phyloP scores from a whole-genome alignment of 805 yeast genomes.

The Zygosaccharomyces gambellarensis region DNA sequence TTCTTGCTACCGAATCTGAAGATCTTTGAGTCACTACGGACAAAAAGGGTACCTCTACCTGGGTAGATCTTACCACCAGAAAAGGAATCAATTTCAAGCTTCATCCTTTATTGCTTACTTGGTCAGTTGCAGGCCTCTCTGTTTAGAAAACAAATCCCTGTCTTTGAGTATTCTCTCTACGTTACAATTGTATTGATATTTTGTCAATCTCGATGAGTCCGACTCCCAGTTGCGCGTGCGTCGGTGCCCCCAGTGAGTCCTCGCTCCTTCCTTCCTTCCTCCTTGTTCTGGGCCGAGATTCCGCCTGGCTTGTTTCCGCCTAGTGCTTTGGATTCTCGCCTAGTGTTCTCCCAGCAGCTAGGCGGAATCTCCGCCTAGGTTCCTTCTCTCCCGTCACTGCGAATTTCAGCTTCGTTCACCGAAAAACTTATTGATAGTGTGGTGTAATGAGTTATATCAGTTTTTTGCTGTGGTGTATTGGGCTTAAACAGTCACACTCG shows the following conservation, averaged over 20 bases:
- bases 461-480: background rate
- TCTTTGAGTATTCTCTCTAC: background rate
- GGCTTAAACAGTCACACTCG: background rate
- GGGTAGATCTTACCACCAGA: slow-evolving; percentile 99
- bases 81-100: slow-evolving; percentile 99
- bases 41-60: slow-evolving; percentile 99
- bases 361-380: no score
- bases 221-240: background rate
- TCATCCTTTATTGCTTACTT: slow-evolving; percentile 52
- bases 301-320: background rate
- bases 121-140: background rate
- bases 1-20: slow-evolving; percentile 99
- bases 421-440: background rate
- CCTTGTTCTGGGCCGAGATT: no score
- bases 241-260: background rate
- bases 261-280: no score
- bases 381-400: no score
- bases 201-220: slow-evolving; percentile 4
- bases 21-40: slow-evolving; percentile 99
- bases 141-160: background rate
- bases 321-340: background rate
- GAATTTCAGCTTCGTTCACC: no score
- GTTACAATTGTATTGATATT: background rate
- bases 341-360: background rate
- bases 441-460: background rate